These are phyloP conservation scores for Blastobotrys proliferans DNA, from an alignment of 1,139 yeast species.

Conservation along the genomic window DNA sequence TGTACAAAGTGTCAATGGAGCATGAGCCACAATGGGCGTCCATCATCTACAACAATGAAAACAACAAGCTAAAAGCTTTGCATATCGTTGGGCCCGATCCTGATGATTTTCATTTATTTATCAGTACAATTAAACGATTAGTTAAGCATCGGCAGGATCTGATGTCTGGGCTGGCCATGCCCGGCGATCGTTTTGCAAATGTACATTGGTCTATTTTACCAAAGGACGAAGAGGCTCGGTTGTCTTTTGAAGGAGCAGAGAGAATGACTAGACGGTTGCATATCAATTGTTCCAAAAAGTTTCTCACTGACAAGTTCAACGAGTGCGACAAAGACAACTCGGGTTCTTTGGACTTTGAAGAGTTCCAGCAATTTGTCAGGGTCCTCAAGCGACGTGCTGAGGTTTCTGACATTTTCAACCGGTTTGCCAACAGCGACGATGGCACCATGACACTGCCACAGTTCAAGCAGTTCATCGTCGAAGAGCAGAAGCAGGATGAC, in stretches of 20 bases:
- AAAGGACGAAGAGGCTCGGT: slow-evolving; percentile 39
- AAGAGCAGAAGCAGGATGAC: slow-evolving; percentile 48
- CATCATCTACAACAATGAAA: slow-evolving; percentile 54
- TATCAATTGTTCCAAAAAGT: slow-evolving; percentile 51
- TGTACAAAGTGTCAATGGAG: slow-evolving; percentile 66
- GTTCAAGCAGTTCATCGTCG: slow-evolving; percentile 46
- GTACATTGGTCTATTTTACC: slow-evolving; percentile 46
- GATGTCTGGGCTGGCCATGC: slow-evolving; percentile 50
- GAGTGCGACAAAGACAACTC: slow-evolving; percentile 46
- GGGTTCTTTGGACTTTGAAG: slow-evolving; percentile 55
- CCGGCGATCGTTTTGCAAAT: slow-evolving; percentile 52
- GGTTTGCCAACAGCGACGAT: slow-evolving; percentile 16
- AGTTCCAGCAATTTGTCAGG: slow-evolving; percentile 69
- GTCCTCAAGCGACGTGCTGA: slow-evolving; percentile 50
- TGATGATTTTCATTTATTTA: slow-evolving; percentile 55
- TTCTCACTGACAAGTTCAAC: slow-evolving; percentile 43
- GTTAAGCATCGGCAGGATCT: slow-evolving; percentile 48
- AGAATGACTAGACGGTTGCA: slow-evolving; percentile 64
- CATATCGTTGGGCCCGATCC: slow-evolving; percentile 72
- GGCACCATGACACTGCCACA: slow-evolving; percentile 33
- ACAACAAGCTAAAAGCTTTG: slow-evolving; percentile 55
- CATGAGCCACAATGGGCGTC: slow-evolving; percentile 73
- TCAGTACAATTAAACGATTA: slow-evolving; percentile 43
- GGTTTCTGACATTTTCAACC: slow-evolving; percentile 40
- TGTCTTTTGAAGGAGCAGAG: slow-evolving; percentile 66